These are phyloP conservation scores for Starmerella bombi DNA, from an alignment of 805 yeast species.

Conservation along the genomic window DNA sequence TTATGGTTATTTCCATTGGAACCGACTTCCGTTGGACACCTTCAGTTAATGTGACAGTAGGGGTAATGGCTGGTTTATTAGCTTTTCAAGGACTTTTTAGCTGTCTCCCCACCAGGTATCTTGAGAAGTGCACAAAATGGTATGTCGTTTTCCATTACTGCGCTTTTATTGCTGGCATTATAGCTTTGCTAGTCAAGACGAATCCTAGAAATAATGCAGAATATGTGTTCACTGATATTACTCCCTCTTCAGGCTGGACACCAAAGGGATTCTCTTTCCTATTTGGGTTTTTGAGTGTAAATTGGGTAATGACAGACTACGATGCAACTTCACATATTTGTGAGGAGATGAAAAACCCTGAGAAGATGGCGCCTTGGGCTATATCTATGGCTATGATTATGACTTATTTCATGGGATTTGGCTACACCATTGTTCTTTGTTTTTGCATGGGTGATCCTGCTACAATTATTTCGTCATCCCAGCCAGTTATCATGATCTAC, in stretches of 20 bases:
- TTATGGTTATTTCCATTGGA: slow-evolving; percentile 27
- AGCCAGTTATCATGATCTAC: slow-evolving; percentile 53
- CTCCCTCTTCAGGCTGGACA: slow-evolving; percentile 39
- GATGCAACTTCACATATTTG: slow-evolving; percentile 63
- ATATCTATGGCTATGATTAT: slow-evolving; percentile 36
- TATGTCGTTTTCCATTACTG: slow-evolving; percentile 39
- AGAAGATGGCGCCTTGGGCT: slow-evolving; percentile 44
- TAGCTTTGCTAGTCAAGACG: slow-evolving; percentile 44
- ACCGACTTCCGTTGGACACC: slow-evolving; percentile 24
- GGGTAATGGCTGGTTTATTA: slow-evolving; percentile 32
- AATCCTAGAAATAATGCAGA: slow-evolving; percentile 33
- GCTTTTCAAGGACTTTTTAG: slow-evolving; percentile 38
- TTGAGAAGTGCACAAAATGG: slow-evolving; percentile 38
- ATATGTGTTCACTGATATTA: slow-evolving; percentile 37
- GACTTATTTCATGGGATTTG: slow-evolving; percentile 25
- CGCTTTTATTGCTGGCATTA: slow-evolving; percentile 36
- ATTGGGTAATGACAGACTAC: slow-evolving; percentile 53
- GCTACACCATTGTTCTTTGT: slow-evolving; percentile 25
- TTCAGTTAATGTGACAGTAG: slow-evolving; percentile 21
- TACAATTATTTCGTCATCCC: slow-evolving; percentile 21
- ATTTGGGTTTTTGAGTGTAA: slow-evolving; percentile 34
- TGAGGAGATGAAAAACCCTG: slow-evolving; percentile 50
- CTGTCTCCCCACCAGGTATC: slow-evolving; percentile 38
- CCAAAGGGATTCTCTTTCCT: slow-evolving; percentile 43
- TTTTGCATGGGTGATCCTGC: slow-evolving; percentile 24